Conservation (phyloP, 495 filamentous ascomycete species). For the Trichoderma gamsii region DNA sequence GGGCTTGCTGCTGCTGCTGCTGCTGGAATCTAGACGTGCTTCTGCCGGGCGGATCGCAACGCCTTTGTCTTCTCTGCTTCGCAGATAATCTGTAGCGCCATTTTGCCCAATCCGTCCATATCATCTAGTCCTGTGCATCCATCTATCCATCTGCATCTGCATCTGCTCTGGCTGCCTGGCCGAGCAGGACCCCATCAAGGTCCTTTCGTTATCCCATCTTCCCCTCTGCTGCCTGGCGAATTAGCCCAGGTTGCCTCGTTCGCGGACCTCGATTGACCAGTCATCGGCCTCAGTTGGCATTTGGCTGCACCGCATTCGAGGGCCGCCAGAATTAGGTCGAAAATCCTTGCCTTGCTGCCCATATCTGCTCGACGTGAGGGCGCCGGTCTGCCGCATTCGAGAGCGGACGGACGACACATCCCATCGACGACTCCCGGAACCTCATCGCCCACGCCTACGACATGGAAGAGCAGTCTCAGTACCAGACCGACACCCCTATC, state of each 20-base stretch:
- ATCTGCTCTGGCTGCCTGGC: not conserved
- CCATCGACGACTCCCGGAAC: not conserved
- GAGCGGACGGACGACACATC: not conserved
- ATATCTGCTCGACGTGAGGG: slow-evolving; percentile 5
- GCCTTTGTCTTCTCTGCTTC: not conserved
- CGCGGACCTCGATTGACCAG: slow-evolving; percentile 11
- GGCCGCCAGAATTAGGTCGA: not conserved
- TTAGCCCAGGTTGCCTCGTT: slow-evolving; percentile 6
- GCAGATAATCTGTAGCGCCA: not conserved
- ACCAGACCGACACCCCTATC: slow-evolving; percentile 15
- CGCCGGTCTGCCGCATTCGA: not conserved
- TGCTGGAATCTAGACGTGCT: not conserved
- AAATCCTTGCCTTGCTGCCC: not conserved
- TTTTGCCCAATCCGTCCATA: not conserved
- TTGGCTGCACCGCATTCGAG: slow-evolving; percentile 6
- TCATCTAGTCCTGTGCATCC: not conserved
- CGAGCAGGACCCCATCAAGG: slow-evolving; percentile 5
- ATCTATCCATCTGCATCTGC: not conserved
- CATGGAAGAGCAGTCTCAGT: slow-evolving; percentile 15
- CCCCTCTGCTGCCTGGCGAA: slow-evolving; percentile 7
- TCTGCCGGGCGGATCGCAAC: not conserved
- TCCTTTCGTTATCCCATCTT: not conserved
- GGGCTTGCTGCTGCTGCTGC: not conserved
- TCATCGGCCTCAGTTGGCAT: not conserved
- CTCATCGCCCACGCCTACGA: slow-evolving; percentile 11